These are phyloP conservation scores for Pichia rugopelliculosa DNA, from an alignment of 805 yeast genomes.

Conservation along the genomic window DNA sequence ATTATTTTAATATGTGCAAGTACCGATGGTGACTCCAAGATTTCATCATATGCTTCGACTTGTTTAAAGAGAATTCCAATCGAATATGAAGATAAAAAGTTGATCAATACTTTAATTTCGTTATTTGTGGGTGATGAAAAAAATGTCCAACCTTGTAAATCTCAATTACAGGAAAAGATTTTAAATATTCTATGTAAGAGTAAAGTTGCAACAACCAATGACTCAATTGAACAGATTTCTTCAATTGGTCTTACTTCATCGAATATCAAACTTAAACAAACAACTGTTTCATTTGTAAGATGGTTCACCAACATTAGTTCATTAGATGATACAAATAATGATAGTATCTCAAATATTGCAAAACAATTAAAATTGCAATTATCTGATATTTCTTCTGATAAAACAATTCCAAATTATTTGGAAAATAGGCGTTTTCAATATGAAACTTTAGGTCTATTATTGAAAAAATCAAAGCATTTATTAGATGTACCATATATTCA, in stretches of 20 bases:
- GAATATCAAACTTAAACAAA: slow-evolving; percentile 42
- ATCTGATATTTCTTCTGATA: slow-evolving; percentile 27
- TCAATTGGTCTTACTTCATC: slow-evolving; percentile 55
- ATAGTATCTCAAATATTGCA: slow-evolving; percentile 39
- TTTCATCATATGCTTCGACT: slow-evolving; percentile 49
- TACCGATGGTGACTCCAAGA: slow-evolving; percentile 47
- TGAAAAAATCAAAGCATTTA: slow-evolving; percentile 39
- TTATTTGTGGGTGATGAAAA: slow-evolving; percentile 43
- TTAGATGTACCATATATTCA: slow-evolving; percentile 46
- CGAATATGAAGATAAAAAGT: slow-evolving; percentile 42
- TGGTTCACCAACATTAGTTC: slow-evolving; percentile 38
- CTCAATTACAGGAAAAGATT: slow-evolving; percentile 49
- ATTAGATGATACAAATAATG: slow-evolving; percentile 16
- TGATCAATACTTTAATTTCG: slow-evolving; percentile 37
- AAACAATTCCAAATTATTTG: slow-evolving; percentile 23
- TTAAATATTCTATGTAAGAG: slow-evolving; percentile 45
- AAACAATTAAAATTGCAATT: slow-evolving; percentile 46
- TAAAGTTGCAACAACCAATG: slow-evolving; percentile 38
- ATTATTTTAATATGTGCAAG: slow-evolving; percentile 51
- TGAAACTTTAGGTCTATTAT: slow-evolving; percentile 67
- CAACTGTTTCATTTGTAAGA: slow-evolving; percentile 56
- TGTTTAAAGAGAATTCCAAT: slow-evolving; percentile 41
- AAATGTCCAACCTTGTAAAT: slow-evolving; percentile 45
- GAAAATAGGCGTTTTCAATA: slow-evolving; percentile 58
- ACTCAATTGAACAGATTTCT: slow-evolving; percentile 40